Evolutionary conservation across 257 asterid species (phyloP).

Genomic region (Solanum chiquidenum): DNA sequence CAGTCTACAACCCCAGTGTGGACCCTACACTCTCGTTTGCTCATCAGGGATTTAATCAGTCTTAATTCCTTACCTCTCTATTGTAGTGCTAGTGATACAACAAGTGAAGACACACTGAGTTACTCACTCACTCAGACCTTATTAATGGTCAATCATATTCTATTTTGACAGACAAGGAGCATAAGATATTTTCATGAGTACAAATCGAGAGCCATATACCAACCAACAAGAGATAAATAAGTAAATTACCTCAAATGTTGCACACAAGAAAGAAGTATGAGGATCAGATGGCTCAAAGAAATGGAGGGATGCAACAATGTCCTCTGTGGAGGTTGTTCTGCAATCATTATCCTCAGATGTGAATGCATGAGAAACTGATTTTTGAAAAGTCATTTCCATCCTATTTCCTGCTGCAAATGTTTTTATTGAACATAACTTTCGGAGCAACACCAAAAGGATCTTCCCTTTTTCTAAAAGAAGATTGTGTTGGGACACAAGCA

Average conservation of each 20-base stretch:
- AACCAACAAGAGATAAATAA: background rate
- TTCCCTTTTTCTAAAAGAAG: conserved; percentile 38
- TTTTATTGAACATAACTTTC: conserved; percentile 25
- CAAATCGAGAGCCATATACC: background rate
- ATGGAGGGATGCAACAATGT: conserved; percentile 52
- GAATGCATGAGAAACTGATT: conserved; percentile 34
- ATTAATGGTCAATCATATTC: background rate
- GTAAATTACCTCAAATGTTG: conserved; percentile 66
- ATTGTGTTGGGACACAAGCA: conserved; percentile 23
- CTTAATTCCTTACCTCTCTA: background rate
- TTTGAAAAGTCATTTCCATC: conserved; percentile 26
- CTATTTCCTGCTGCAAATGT: conserved; percentile 12
- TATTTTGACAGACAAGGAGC: background rate
- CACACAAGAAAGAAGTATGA: conserved; percentile 27
- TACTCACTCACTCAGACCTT: background rate
- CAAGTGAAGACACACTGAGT: background rate
- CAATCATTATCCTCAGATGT: conserved; percentile 22
- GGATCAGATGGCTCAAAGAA: conserved; percentile 48
- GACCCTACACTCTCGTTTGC: background rate
- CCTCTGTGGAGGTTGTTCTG: conserved; percentile 38
- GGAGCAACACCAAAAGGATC: conserved; percentile 35
- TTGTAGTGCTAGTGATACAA: background rate
- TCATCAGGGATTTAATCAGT: background rate
- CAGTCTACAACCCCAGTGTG: background rate
- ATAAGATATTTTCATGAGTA: background rate